phyloP scores from a whole-genome alignment of 2,329 filamentous ascomycete species.

The Ceratocystis albifundus region DNA sequence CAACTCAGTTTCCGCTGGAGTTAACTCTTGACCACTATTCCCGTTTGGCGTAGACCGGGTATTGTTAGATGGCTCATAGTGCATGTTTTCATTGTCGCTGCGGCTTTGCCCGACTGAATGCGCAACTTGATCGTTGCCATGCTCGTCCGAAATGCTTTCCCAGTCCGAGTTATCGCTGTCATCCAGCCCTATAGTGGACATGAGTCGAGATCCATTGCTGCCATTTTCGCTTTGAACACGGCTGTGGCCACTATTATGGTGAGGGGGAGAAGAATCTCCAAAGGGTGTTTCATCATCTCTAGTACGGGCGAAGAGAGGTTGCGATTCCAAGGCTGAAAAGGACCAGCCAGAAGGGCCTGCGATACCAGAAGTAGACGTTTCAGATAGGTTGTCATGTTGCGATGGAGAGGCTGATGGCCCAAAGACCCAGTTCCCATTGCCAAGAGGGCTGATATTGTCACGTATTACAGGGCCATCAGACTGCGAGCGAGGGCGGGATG shows the following conservation, averaged over 20 bases:
- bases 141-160: constrained; percentile 18
- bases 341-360: constrained; percentile 15
- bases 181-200: constrained; percentile 3
- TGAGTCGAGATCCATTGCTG: constrained; percentile 11
- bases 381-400: not conserved
- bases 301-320: constrained; percentile 21
- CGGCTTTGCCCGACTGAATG: not conserved
- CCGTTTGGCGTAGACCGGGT: not conserved
- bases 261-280: constrained; percentile 20
- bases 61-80: constrained; percentile 6
- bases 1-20: not conserved
- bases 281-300: constrained; percentile 19
- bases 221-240: constrained; percentile 3
- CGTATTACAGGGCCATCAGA: constrained; percentile 45
- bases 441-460: constrained; percentile 40
- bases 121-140: not conserved
- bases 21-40: not conserved
- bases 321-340: constrained; percentile 19
- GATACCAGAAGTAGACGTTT: not conserved
- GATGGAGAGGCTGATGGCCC: not conserved
- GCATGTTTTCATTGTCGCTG: constrained; percentile 6
- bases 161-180: constrained; percentile 16
- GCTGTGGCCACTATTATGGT: constrained; percentile 12
- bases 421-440: constrained; percentile 47
- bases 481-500: constrained; percentile 34